phyloP scores from a whole-genome alignment of 805 yeast species.

The Pichia nakasei region DNA sequence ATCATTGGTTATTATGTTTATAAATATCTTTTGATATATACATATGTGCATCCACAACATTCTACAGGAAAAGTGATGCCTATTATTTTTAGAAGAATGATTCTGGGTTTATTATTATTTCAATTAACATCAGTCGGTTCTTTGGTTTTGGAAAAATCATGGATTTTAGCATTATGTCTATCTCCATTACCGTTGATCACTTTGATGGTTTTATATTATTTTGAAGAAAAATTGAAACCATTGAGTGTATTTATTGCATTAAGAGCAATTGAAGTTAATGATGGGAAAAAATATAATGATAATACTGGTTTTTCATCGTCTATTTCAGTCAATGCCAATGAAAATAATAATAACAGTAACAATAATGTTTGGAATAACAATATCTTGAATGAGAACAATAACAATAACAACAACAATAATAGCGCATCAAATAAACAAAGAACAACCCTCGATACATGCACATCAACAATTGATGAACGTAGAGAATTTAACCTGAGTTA shows the following conservation, averaged over 20 bases:
- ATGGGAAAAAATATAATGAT: constrained; percentile 8
- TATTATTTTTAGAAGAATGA: constrained; percentile 69
- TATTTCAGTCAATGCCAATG: neutral
- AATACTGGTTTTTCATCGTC: neutral
- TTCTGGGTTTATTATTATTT: constrained; percentile 71
- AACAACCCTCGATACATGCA: too few species aligned
- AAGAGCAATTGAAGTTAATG: constrained; percentile 57
- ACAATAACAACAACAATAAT: neutral
- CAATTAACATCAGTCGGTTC: constrained; percentile 93
- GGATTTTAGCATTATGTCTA: constrained; percentile 58
- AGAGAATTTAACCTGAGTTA: constrained; percentile 66
- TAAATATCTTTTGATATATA: constrained; percentile 83
- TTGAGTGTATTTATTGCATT: constrained; percentile 79
- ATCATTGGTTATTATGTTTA: constrained; percentile 78
- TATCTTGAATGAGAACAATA: neutral
- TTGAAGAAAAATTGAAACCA: constrained; percentile 74
- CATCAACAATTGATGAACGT: constrained; percentile 62
- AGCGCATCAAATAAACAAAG: neutral
- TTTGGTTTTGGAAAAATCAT: constrained; percentile 68
- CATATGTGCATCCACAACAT: constrained; percentile 92
- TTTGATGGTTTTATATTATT: constrained; percentile 61
- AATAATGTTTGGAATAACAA: neutral
- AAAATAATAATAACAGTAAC: constrained; percentile 12
- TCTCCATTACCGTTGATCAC: constrained; percentile 72
- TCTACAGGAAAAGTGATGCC: constrained; percentile 98